phyloP scores from a whole-genome alignment of 2,329 filamentous ascomycete species.

The Colletotrichum tropicicola region DNA sequence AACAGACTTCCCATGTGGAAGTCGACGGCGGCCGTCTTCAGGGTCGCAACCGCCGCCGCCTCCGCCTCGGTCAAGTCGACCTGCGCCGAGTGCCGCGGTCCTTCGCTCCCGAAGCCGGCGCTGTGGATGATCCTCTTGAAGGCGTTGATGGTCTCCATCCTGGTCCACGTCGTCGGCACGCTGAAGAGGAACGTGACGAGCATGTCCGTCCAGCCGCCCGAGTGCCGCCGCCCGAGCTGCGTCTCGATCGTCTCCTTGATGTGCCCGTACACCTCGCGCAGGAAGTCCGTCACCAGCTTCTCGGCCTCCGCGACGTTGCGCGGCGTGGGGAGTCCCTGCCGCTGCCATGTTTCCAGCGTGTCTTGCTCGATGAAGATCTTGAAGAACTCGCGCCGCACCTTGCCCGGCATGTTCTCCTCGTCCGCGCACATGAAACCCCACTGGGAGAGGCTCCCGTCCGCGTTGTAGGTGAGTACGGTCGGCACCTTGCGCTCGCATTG shows the following conservation, averaged over 20 bases:
- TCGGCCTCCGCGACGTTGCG: constrained; percentile 51
- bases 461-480: constrained; percentile 58
- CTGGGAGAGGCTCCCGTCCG: constrained; percentile 50
- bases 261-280: constrained; percentile 57
- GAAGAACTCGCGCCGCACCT: constrained; percentile 58
- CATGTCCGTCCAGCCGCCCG: constrained; percentile 52
- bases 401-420: constrained; percentile 47
- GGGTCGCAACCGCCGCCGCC: constrained; percentile 55
- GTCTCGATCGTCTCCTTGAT: constrained; percentile 54
- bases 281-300: constrained; percentile 57
- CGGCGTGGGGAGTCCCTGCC: constrained; percentile 53
- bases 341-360: constrained; percentile 51
- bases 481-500: constrained; percentile 65
- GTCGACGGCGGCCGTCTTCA: constrained; percentile 50
- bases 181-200: constrained; percentile 64
- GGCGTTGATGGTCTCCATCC: constrained; percentile 56
- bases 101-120: constrained; percentile 58
- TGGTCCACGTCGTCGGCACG: constrained; percentile 66
- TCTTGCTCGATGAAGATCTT: constrained; percentile 62
- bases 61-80: constrained; percentile 59
- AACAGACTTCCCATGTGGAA: constrained; percentile 50
- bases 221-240: constrained; percentile 46
- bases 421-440: constrained; percentile 64
- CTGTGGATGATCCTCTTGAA: constrained; percentile 57
- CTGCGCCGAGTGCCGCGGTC: constrained; percentile 45